Evolutionary conservation across 306 rosid species (phyloP).

Genomic region (Prunus salicina): DNA sequence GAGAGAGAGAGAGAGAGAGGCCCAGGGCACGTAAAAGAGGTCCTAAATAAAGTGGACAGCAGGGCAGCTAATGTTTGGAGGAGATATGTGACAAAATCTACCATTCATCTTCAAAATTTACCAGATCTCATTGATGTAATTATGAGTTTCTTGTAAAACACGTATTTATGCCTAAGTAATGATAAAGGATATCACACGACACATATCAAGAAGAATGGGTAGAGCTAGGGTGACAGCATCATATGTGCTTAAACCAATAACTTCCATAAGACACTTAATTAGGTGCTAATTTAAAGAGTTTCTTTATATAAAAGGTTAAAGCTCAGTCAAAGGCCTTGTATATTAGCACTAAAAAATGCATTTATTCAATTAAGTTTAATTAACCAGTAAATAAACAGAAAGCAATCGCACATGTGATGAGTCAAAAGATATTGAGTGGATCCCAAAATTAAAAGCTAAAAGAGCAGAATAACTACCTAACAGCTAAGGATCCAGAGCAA

Average conservation of each 20-base stretch:
- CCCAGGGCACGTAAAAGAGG: neutral
- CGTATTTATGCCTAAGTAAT: neutral
- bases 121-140: neutral
- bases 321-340: neutral
- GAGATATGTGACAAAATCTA: neutral
- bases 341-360: neutral
- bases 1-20: neutral
- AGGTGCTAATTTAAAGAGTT: neutral
- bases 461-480: conserved; percentile 51
- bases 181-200: neutral
- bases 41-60: neutral
- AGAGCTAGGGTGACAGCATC: neutral
- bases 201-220: neutral
- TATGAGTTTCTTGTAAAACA: neutral
- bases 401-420: neutral
- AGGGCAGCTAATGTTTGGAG: neutral
- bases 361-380: neutral
- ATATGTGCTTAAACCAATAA: neutral
- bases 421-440: neutral
- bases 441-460: neutral
- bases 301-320: neutral
- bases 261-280: neutral
- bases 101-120: neutral
- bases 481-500: conserved; percentile 97
- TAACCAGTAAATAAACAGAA: neutral